These are phyloP conservation scores for Leccinum disarticulatum DNA, from an alignment of 768 basidiomycete genomes.

Conservation along the genomic window DNA sequence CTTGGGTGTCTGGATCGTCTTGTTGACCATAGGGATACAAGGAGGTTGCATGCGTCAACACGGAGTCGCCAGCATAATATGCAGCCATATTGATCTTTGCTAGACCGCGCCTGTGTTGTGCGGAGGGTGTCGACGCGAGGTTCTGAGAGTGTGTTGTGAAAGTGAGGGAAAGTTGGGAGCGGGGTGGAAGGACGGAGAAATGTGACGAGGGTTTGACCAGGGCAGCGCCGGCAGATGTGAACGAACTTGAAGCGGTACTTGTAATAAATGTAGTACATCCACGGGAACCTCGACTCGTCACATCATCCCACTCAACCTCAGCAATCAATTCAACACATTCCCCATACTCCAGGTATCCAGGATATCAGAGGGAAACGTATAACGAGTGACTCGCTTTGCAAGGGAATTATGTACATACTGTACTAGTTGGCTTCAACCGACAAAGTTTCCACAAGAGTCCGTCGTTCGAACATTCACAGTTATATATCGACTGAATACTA, in stretches of 20 bases:
- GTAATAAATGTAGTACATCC: constrained; percentile 8
- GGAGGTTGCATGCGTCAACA: constrained; percentile 33
- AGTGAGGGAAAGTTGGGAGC: constrained; percentile 4
- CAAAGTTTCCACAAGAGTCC: background rate
- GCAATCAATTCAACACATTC: background rate
- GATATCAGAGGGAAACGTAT: background rate
- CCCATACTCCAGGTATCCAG: background rate
- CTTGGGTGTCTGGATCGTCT: constrained; percentile 26
- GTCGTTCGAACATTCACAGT: background rate
- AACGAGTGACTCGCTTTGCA: no score
- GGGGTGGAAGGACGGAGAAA: constrained; percentile 5
- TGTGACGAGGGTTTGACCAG: constrained; percentile 17
- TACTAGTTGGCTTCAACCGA: background rate
- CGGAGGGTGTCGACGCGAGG: constrained; percentile 10
- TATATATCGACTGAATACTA: background rate
- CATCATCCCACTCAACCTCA: background rate
- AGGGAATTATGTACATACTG: no score
- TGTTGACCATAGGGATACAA: constrained; percentile 31
- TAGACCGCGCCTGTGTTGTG: constrained; percentile 4
- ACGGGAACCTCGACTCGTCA: constrained; percentile 17
- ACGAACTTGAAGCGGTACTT: constrained; percentile 15
- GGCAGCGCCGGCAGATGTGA: constrained; percentile 30
- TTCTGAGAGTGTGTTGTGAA: background rate
- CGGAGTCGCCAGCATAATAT: constrained; percentile 29
- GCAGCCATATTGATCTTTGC: constrained; percentile 29